A percentile compares a stretch with the other conserved stretches of the same genome.
phyloP scores from a whole-genome alignment of 306 rosid genomes.

The Casuarina equisetifolia region DNA sequence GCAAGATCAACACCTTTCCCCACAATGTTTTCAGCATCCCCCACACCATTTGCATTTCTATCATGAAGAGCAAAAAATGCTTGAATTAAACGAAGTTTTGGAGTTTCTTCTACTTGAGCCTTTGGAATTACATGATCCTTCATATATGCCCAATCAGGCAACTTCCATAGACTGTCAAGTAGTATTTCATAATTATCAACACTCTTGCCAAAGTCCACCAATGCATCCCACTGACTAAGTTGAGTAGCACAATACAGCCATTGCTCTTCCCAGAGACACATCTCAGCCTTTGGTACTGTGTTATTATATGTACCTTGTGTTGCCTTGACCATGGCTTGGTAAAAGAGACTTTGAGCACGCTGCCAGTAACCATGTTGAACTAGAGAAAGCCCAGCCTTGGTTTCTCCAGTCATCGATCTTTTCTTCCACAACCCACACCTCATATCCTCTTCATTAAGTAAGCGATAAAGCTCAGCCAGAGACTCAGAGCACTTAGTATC shows the following conservation, averaged over 20 bases:
- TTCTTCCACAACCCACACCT: conserved; percentile 98
- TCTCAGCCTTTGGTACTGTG: conserved; percentile 96
- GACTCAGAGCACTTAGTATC: conserved; percentile 95
- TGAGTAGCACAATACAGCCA: conserved; percentile 93
- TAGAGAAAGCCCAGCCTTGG: conserved; percentile 94
- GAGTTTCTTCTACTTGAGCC: conserved; percentile 99
- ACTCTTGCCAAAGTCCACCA: conserved; percentile 93
- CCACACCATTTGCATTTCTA: conserved; percentile 82
- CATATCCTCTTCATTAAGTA: conserved; percentile 99
- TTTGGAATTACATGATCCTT: conserved; percentile 95
- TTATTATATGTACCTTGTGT: conserved; percentile 97
- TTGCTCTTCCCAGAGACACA: conserved; percentile 99
- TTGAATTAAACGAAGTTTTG: conserved; percentile 85
- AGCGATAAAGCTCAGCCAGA: conserved; percentile 92
- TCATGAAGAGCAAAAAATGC: conserved; percentile 94
- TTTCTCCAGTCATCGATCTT: conserved; percentile 85
- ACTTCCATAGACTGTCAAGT: conserved; percentile 94
- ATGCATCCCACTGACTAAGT: conserved; percentile 97
- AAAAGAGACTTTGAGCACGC: conserved; percentile 97
- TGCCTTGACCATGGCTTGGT: conserved; percentile 98
- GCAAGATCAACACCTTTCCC: conserved; percentile 96
- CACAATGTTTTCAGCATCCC: conserved; percentile 85
- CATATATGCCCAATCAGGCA: conserved; percentile 97
- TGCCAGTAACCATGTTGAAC: conserved; percentile 99
- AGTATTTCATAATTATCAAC: conserved; percentile 93